phyloP scores from a whole-genome alignment of 202 grass and related monocot species.

The Carex arenaria region DNA sequence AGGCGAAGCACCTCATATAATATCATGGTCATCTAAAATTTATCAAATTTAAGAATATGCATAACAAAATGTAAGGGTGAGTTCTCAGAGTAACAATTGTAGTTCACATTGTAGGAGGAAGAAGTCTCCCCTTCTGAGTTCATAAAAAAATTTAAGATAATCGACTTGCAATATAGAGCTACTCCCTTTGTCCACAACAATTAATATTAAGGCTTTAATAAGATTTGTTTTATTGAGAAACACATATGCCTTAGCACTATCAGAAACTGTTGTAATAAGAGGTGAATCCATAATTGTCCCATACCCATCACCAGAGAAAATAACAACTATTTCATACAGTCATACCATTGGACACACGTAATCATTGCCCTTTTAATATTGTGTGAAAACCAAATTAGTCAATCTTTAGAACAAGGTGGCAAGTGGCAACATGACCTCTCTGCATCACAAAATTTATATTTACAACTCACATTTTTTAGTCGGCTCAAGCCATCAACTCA shows the following conservation, averaged over 20 bases:
- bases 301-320: too few species aligned
- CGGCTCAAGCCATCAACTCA: slow-evolving; percentile 33
- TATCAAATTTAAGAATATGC: background rate
- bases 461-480: slow-evolving; percentile 53
- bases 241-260: background rate
- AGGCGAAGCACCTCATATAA: slow-evolving; percentile 62
- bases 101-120: background rate
- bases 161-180: too few species aligned
- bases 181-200: background rate
- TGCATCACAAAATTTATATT: too few species aligned
- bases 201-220: background rate
- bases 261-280: too few species aligned
- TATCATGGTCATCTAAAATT: slow-evolving; percentile 49
- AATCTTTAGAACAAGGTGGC: too few species aligned
- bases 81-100: too few species aligned
- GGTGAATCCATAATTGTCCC: too few species aligned
- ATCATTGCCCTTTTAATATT: background rate
- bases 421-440: too few species aligned
- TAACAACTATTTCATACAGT: too few species aligned
- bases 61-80: background rate
- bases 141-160: background rate
- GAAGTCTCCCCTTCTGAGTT: background rate
- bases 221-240: background rate
- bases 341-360: too few species aligned
- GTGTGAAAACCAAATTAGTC: background rate